A percentile compares a stretch with the other conserved stretches of the same genome.
phyloP scores from a whole-genome alignment of 108 stramenopile genomes.

The Cyclotella choctawhatcheeana region DNA sequence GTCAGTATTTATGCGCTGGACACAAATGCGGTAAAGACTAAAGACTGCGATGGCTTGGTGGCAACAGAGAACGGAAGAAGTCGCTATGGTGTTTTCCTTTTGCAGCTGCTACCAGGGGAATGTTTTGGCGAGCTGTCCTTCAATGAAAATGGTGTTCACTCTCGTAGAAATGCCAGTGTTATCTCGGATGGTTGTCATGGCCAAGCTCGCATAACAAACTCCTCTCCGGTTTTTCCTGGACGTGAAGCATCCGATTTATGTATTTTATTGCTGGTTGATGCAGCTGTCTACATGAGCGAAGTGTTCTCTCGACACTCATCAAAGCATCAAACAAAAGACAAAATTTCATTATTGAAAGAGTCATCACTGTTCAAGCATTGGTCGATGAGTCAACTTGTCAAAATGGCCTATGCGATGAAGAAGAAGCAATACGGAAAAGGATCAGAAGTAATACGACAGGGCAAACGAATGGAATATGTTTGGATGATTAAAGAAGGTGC shows the following conservation, averaged over 20 bases:
- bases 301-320: conserved; percentile 39
- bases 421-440: conserved; percentile 36
- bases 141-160: conserved; percentile 36
- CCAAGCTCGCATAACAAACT: conserved; percentile 3
- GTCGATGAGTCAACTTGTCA: conserved; percentile 44
- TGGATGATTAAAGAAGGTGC: conserved; percentile 32
- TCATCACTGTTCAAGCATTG: conserved; percentile 32
- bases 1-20: conserved; percentile 30
- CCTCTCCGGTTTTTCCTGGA: not conserved
- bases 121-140: conserved; percentile 31
- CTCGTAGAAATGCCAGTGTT: conserved; percentile 31
- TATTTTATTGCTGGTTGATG: conserved; percentile 30
- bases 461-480: conserved; percentile 31
- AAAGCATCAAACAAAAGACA: conserved; percentile 44
- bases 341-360: conserved; percentile 33
- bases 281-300: conserved; percentile 36
- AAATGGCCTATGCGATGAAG: conserved; percentile 48
- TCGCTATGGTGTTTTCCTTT: conserved; percentile 35
- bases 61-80: not conserved
- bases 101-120: conserved; percentile 26
- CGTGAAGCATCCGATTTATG: conserved; percentile 19
- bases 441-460: conserved; percentile 29
- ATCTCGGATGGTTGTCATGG: conserved; percentile 34
- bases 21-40: not conserved
- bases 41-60: not conserved